Conservation (phyloP, 257 asterid species). For the Prunella vulgaris region DNA sequence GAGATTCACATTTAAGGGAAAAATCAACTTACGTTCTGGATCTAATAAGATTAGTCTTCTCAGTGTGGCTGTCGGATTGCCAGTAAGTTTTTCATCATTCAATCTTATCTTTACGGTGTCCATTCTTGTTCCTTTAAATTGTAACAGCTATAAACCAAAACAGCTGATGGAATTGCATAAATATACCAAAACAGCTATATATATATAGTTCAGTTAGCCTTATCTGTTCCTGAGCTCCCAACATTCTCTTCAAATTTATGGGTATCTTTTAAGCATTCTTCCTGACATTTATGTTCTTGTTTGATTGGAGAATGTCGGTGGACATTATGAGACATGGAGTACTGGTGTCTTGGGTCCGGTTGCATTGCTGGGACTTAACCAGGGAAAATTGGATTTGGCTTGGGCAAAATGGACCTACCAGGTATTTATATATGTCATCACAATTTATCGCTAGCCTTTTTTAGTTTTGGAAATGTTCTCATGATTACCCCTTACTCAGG, state of each 20-base stretch:
- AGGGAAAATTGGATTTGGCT: slow-evolving; percentile 69
- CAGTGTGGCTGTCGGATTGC: slow-evolving; percentile 95
- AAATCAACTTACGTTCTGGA: slow-evolving; percentile 65
- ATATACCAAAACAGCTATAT: background rate
- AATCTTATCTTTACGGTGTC: background rate
- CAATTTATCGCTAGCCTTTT: background rate
- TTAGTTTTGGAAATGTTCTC: slow-evolving; percentile 12
- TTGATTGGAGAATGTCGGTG: slow-evolving; percentile 61
- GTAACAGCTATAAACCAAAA: background rate
- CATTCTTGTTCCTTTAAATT: background rate
- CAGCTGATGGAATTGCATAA: background rate
- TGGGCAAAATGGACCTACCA: slow-evolving; percentile 86
- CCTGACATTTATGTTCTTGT: slow-evolving; percentile 21
- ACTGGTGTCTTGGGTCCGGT: slow-evolving; percentile 79
- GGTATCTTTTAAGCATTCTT: background rate
- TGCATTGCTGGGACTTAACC: slow-evolving; percentile 68
- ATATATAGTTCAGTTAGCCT: background rate
- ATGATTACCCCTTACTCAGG: slow-evolving; percentile 40
- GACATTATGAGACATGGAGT: slow-evolving; percentile 69
- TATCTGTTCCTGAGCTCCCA: background rate
- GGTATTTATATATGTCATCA: slow-evolving; percentile 31
- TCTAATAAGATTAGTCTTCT: slow-evolving; percentile 68
- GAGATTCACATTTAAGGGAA: slow-evolving; percentile 52
- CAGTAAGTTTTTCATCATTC: slow-evolving; percentile 47
- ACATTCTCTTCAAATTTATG: background rate